Conservation (phyloP, 768 basidiomycete species). For the Daedaleopsis nitida region DNA sequence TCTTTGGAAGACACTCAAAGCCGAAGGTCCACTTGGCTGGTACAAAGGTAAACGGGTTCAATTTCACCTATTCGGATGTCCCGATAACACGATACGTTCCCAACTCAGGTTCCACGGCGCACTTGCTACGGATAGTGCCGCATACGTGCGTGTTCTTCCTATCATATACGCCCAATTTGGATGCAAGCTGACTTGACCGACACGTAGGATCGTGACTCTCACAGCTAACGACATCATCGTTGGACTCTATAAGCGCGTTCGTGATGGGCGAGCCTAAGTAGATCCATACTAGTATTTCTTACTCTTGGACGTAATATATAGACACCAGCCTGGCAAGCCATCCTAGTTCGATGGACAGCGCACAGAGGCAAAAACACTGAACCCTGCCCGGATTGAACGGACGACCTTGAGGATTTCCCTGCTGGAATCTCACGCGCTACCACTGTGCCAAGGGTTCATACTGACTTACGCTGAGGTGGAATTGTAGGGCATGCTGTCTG, state of each 20-base stretch:
- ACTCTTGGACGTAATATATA: too few species aligned
- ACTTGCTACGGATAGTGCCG: conserved; percentile 90
- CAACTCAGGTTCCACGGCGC: conserved; percentile 82
- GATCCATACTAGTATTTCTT: neutral
- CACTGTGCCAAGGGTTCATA: conserved; percentile 25
- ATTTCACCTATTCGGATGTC: neutral
- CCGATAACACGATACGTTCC: neutral
- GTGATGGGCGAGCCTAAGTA: conserved; percentile 12
- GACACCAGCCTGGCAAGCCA: too few species aligned
- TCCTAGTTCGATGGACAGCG: too few species aligned
- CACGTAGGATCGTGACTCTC: conserved; percentile 79
- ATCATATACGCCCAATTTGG: too few species aligned
- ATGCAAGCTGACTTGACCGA: too few species aligned
- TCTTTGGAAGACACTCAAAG: conserved; percentile 91
- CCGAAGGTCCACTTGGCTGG: conserved; percentile 91
- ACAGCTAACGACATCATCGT: conserved; percentile 84
- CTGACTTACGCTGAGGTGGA: too few species aligned
- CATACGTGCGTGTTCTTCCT: conserved; percentile 63
- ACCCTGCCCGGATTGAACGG: conserved; percentile 28
- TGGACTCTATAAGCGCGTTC: conserved; percentile 55
- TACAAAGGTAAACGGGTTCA: conserved; percentile 74
- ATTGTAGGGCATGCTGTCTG: too few species aligned
- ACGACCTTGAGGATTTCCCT: conserved; percentile 25
- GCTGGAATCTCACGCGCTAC: conserved; percentile 26
- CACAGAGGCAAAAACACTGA: conserved; percentile 12